Percentiles rank a stretch among this genome's conserved stretches.
Evolutionary conservation across 2,329 filamentous ascomycete genomes (phyloP).

Genomic region (Cordyceps tenuipes): DNA sequence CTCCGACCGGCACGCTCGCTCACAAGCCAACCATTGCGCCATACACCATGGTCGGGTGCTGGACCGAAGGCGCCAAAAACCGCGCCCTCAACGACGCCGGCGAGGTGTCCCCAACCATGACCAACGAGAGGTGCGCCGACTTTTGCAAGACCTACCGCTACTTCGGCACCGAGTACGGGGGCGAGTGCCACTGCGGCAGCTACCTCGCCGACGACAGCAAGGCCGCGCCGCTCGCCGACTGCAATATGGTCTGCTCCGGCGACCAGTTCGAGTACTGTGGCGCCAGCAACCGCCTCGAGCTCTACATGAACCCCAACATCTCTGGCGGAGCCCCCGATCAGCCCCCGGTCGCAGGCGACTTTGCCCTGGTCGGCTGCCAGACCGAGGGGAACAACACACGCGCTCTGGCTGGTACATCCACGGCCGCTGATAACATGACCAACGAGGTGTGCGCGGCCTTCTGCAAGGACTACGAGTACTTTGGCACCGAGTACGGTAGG

Average conservation of each 20-base stretch:
- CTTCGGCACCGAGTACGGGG: constrained; percentile 33
- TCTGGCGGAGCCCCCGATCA: constrained; percentile 23
- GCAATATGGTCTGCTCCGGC: constrained; percentile 27
- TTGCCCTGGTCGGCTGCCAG: constrained; percentile 27
- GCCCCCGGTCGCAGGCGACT: constrained; percentile 24
- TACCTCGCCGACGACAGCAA: constrained; percentile 20
- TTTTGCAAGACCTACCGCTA: constrained; percentile 30
- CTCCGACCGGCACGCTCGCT: constrained; percentile 15
- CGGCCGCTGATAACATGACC: constrained; percentile 24
- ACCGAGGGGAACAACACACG: constrained; percentile 27
- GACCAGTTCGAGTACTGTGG: constrained; percentile 27
- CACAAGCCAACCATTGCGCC: constrained; percentile 23
- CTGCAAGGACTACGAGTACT: constrained; percentile 24
- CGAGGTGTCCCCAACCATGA: constrained; percentile 23
- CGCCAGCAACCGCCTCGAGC: constrained; percentile 24
- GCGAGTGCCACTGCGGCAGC: constrained; percentile 32
- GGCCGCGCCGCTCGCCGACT: constrained; percentile 24
- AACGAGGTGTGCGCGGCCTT: constrained; percentile 25
- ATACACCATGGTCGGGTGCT: constrained; percentile 33
- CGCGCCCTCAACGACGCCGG: constrained; percentile 26
- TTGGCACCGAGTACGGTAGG: constrained; percentile 30
- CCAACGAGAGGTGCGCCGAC: constrained; percentile 25
- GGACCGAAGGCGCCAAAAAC: constrained; percentile 27
- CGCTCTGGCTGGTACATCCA: constrained; percentile 22
- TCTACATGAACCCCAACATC: constrained; percentile 24